These are phyloP conservation scores for Candida vaughaniae DNA, from an alignment of 805 yeast species.

Conservation along the genomic window DNA sequence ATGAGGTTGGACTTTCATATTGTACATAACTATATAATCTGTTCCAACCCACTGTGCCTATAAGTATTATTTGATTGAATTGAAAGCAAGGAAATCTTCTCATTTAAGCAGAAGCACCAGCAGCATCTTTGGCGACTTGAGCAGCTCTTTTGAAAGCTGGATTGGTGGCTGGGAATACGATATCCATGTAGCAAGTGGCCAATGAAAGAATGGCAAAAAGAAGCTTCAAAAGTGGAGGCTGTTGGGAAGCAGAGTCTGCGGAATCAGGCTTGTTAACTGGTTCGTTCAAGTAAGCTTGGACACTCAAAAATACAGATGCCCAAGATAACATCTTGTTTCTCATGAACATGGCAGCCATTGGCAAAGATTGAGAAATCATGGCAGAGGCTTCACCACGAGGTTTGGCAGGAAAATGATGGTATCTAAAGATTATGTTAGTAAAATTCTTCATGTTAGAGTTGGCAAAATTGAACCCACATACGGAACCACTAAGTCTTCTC, in stretches of 20 bases:
- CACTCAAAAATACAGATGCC: constrained; percentile 52
- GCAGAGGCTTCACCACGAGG: constrained; percentile 42
- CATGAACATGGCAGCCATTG: constrained; percentile 70
- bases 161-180: constrained; percentile 44
- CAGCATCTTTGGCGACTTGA: constrained; percentile 14
- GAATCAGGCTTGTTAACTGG: constrained; percentile 32
- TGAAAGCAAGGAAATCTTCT: no score
- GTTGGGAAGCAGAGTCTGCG: constrained; percentile 20
- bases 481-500: constrained; percentile 35
- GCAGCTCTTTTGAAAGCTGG: constrained; percentile 28
- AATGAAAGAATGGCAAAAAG: constrained; percentile 48
- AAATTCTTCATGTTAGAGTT: no score
- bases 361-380: constrained; percentile 55
- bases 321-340: constrained; percentile 56
- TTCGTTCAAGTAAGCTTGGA: constrained; percentile 48
- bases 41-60: no score
- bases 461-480: no score
- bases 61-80: no score
- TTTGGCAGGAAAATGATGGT: constrained; percentile 49
- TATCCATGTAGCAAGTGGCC: constrained; percentile 54
- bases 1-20: no score
- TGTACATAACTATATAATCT: no score
- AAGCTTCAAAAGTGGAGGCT: constrained; percentile 49
- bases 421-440: constrained; percentile 26
- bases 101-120: constrained; percentile 9